These are phyloP conservation scores for Russula sp. DNA, from an alignment of 768 basidiomycete species.

Conservation along the genomic window DNA sequence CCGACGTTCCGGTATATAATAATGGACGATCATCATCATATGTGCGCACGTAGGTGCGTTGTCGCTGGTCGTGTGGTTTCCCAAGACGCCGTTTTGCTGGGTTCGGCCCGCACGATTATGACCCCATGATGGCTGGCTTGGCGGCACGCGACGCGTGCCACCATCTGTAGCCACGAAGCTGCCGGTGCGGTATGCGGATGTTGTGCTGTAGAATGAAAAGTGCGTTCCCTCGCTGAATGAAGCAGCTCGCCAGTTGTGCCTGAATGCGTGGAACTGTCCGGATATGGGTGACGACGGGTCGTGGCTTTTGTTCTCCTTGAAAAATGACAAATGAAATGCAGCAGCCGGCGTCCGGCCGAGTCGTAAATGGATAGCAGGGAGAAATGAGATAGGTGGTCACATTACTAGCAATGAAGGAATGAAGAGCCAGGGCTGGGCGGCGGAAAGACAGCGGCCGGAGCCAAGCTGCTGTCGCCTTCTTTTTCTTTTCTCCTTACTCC, in stretches of 20 bases:
- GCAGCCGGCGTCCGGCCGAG: too few species aligned
- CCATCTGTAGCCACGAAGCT: slow-evolving; percentile 1
- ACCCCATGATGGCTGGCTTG: background rate
- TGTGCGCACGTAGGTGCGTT: background rate
- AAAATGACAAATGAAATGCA: background rate
- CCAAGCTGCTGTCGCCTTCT: background rate
- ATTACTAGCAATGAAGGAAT: background rate
- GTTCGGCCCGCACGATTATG: background rate
- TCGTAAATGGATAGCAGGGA: background rate
- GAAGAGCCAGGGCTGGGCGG: background rate
- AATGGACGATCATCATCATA: background rate
- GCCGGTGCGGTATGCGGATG: background rate
- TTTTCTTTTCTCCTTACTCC: background rate
- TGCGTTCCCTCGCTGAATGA: background rate
- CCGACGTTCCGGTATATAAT: too few species aligned
- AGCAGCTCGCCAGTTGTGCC: background rate
- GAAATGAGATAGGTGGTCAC: background rate
- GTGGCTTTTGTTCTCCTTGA: background rate
- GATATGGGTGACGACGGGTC: background rate
- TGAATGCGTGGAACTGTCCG: background rate
- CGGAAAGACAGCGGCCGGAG: background rate
- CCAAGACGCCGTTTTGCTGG: background rate
- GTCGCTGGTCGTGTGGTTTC: background rate
- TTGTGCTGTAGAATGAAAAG: background rate
- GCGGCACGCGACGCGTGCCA: background rate